A percentile compares a stretch with the other conserved stretches of the same genome.
These are phyloP conservation scores for Simplicillium sp. DNA, from an alignment of 2,329 filamentous ascomycete genomes.

Conservation along the genomic window DNA sequence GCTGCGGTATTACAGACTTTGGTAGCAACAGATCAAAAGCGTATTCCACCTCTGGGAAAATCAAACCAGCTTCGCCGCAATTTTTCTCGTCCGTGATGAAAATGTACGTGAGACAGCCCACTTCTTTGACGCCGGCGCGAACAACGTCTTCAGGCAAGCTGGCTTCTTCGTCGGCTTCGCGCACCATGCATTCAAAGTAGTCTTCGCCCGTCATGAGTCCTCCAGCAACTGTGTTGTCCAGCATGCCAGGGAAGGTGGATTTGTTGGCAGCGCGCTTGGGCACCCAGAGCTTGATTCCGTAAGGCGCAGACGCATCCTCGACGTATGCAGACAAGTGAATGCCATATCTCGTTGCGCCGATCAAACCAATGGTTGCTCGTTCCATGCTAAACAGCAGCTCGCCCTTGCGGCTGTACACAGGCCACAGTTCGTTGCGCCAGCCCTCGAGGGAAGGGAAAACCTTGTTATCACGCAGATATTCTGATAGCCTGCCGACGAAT, in stretches of 20 bases:
- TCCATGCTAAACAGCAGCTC: conserved; percentile 67
- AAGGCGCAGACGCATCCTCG: conserved; percentile 22
- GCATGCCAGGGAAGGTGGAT: conserved; percentile 80
- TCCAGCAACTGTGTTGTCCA: conserved; percentile 90
- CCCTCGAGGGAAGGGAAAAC: conserved; percentile 66
- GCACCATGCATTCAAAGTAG: conserved; percentile 71
- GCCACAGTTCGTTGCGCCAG: conserved; percentile 76
- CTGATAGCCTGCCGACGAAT: conserved; percentile 44
- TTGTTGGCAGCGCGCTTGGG: conserved; percentile 68
- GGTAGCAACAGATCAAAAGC: conserved; percentile 81
- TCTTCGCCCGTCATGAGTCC: conserved; percentile 69
- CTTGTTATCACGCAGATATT: conserved; percentile 58
- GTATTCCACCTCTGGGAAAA: conserved; percentile 89
- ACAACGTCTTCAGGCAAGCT: conserved; percentile 64
- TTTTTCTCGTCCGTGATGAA: conserved; percentile 67
- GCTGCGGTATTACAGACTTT: conserved; percentile 56
- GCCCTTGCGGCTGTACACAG: conserved; percentile 58
- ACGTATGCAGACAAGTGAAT: conserved; percentile 74
- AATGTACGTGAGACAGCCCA: conserved; percentile 74
- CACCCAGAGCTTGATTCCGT: conserved; percentile 73
- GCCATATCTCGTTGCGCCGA: conserved; percentile 71
- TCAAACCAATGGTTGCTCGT: conserved; percentile 61
- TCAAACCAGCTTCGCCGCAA: conserved; percentile 69
- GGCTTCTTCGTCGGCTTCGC: conserved; percentile 86
- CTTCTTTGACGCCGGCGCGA: conserved; percentile 44